phyloP scores from a whole-genome alignment of 208 protist species.

The Trypanosoma mega region DNA sequence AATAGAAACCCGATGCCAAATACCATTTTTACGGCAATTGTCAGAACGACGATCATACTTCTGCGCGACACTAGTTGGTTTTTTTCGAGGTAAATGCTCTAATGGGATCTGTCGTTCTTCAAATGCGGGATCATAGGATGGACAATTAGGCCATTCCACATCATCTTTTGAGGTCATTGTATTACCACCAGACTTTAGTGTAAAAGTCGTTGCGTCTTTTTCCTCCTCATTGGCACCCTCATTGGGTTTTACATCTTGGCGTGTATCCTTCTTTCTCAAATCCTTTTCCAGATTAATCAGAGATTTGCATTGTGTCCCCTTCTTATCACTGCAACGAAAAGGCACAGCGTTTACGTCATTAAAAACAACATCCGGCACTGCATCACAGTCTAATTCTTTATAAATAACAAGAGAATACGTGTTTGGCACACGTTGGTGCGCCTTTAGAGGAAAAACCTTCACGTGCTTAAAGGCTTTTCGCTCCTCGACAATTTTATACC shows the following conservation, averaged over 20 bases:
- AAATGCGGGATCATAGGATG: slow-evolving; percentile 23
- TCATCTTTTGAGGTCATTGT: neutral
- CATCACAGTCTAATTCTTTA: slow-evolving; percentile 3
- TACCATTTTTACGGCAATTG: slow-evolving; percentile 26
- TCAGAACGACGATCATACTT: slow-evolving; percentile 35
- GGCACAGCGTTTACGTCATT: slow-evolving; percentile 10
- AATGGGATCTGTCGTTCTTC: slow-evolving; percentile 29
- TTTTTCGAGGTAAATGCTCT: slow-evolving; percentile 31
- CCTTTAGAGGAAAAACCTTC: slow-evolving; percentile 28
- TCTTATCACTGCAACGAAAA: slow-evolving; percentile 8
- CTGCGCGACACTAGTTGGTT: slow-evolving; percentile 27
- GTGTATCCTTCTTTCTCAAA: neutral
- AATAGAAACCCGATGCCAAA: slow-evolving; percentile 28
- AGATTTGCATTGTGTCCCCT: neutral
- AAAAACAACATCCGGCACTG: slow-evolving; percentile 2
- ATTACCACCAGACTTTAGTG: neutral
- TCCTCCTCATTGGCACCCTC: neutral
- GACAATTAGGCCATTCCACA: slow-evolving; percentile 22
- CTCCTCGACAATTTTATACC: slow-evolving; percentile 33
- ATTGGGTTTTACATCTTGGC: neutral
- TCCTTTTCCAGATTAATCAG: neutral
- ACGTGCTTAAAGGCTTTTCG: slow-evolving; percentile 17
- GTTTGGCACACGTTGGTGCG: slow-evolving; percentile 22
- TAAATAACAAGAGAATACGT: slow-evolving; percentile 40
- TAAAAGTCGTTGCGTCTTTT: neutral